Evolutionary conservation across 2,329 filamentous ascomycete genomes (phyloP).

Genomic region (Xylaria sp.): DNA sequence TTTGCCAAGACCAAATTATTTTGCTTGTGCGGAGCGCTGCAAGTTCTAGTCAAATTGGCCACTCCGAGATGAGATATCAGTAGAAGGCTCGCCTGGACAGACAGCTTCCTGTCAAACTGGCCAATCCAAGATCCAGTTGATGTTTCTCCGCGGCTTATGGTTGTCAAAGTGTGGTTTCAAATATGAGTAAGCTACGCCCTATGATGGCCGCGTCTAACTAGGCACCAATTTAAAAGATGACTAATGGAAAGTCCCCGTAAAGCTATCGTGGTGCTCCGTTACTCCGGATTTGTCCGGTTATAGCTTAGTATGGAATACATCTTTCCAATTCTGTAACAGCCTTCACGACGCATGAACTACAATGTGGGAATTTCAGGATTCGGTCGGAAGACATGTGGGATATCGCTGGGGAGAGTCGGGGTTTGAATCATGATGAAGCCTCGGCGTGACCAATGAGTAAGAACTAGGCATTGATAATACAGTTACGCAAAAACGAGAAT

Average conservation of each 20-base stretch:
- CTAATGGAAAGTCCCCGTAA: background rate
- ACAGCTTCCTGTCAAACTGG: background rate
- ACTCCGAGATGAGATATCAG: background rate
- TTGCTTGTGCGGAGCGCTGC: too few species aligned
- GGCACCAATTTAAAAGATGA: background rate
- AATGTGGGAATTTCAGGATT: background rate
- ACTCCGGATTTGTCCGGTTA: background rate
- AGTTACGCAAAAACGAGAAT: background rate
- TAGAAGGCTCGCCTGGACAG: background rate
- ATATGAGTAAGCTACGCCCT: conserved; percentile 14
- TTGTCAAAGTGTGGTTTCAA: background rate
- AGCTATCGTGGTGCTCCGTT: background rate
- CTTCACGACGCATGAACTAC: background rate
- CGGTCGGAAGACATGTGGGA: conserved; percentile 19
- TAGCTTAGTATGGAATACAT: background rate
- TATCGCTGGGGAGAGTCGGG: background rate
- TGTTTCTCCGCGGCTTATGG: conserved; percentile 22
- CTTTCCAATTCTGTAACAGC: background rate
- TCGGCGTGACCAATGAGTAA: background rate
- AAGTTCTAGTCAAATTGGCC: too few species aligned
- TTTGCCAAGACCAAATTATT: too few species aligned
- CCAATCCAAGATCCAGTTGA: background rate
- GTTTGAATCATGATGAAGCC: background rate
- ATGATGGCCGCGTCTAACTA: background rate
- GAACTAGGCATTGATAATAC: background rate